Base-by-base conservation (phyloP, 139 green algal species). In the Astrephomene gubernaculifera region DNA sequence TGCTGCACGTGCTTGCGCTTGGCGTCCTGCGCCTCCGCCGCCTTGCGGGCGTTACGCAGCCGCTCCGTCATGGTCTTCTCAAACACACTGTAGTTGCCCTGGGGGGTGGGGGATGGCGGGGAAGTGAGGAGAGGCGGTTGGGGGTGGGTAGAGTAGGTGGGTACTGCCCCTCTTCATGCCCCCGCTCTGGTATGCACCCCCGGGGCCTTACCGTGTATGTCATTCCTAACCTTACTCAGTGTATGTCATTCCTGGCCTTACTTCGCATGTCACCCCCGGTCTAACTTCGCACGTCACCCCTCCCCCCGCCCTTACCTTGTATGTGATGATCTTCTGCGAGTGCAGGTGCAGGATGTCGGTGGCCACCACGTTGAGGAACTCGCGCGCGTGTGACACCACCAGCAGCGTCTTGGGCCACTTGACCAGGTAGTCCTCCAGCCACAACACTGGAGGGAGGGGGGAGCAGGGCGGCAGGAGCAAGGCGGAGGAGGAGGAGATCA, bases 311-410 rank as follows among this genome's bases (percentile, higher is more conserved):
- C 36, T 1, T 54, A 80, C 88, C 85, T 89, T 90, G 88, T 98
- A 98, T 2, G 87, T 41, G 5, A 75, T 91, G 35, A 97, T 87
- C 81, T 91, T 93, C 53, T 86, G 86, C 6, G 69, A 86, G 89
- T 97, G 93, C 52, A 98, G 89, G 92, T 98, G 96, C 69, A 98
- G 78, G 45, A 98, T 93, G 92, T 98, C 95, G 4, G 96, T 98
- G 89, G 92, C 96, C 25, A 97, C 92, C 5, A 88, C 81, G 85
- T 98, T 98, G 29, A 98, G 90, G 87, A 98, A 98, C 80, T 97
- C 93, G 43, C 96, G 91, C 31, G 94, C 94, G 86, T 98, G 96
- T 22, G 87, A 94, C 68, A 98, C 96, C 72, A 98, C 88, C 33
- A 98, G 79, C 71, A 98, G 71, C 39, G 96, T 98, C 88, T 95